Evolutionary conservation across 306 rosid species (phyloP).

Genomic region (Astragalus membranaceus): DNA sequence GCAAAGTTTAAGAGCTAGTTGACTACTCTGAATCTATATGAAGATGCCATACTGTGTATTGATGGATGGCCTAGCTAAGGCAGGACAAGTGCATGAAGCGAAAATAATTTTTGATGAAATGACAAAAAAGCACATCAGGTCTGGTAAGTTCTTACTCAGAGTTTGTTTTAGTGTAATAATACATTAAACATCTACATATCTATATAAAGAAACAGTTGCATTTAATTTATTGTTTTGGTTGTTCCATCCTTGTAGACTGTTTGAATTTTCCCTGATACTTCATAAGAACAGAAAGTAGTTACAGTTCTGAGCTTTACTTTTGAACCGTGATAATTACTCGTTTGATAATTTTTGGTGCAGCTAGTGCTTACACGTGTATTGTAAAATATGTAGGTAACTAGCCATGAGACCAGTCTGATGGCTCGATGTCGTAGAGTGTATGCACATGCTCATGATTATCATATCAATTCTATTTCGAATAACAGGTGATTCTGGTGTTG

Average conservation of each 20-base stretch:
- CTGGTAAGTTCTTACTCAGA: too few relatives aligned
- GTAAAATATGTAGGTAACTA: constrained; percentile 61
- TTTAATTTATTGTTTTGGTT: not conserved
- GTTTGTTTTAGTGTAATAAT: too few relatives aligned
- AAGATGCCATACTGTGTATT: too few relatives aligned
- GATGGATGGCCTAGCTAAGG: too few relatives aligned
- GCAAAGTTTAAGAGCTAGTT: too few relatives aligned
- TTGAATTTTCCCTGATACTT: not conserved
- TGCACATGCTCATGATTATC: constrained; percentile 99
- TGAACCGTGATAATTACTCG: not conserved
- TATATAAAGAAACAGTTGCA: not conserved
- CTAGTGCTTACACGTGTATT: constrained; percentile 23
- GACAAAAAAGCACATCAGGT: too few relatives aligned
- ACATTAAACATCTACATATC: too few relatives aligned
- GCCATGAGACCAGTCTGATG: constrained; percentile 71
- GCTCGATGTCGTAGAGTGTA: constrained; percentile 98
- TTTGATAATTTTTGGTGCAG: not conserved
- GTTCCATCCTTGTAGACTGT: not conserved
- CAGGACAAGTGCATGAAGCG: too few relatives aligned
- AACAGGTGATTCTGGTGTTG: constrained; percentile 64
- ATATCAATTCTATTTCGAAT: constrained; percentile 93
- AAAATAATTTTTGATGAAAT: too few relatives aligned
- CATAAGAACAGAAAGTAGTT: not conserved
- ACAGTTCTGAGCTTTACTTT: constrained; percentile 3
- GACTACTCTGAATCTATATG: too few relatives aligned